Evolutionary conservation across 225 moss, liverwort and hornwort genomes (phyloP).

Genomic region (Takakia lepidozioides): DNA sequence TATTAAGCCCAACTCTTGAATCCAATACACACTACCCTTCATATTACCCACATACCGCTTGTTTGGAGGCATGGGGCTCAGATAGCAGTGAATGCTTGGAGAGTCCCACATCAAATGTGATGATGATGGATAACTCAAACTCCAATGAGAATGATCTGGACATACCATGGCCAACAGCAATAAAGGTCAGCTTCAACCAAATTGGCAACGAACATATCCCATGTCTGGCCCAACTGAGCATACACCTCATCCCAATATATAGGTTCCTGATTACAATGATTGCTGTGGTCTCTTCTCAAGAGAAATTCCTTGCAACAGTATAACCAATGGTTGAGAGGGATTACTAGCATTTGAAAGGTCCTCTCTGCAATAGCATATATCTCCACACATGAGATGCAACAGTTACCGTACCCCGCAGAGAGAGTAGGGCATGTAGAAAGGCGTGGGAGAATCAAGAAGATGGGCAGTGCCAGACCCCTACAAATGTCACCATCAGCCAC

Average conservation of each 20-base stretch:
- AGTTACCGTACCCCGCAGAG: constrained; percentile 69
- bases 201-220: no score
- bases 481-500: constrained; percentile 95
- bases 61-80: constrained; percentile 56
- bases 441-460: constrained; percentile 92
- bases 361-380: not conserved
- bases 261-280: not conserved
- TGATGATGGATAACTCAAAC: constrained; percentile 75
- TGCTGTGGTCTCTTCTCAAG: not conserved
- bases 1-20: not conserved
- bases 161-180: not conserved
- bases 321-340: no score
- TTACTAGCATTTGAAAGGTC: no score
- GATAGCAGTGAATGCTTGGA: constrained; percentile 48
- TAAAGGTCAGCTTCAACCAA: no score
- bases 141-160: constrained; percentile 87
- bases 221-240: no score
- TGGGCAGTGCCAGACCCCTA: constrained; percentile 69
- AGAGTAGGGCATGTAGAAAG: constrained; percentile 87
- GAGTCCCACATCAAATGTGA: constrained; percentile 70
- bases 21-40: not conserved
- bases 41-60: constrained; percentile 34
- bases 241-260: no score
- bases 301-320: not conserved
- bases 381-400: not conserved